These are phyloP conservation scores for Phytophthora cactorum DNA, from an alignment of 352 stramenopile genomes.

Conservation along the genomic window DNA sequence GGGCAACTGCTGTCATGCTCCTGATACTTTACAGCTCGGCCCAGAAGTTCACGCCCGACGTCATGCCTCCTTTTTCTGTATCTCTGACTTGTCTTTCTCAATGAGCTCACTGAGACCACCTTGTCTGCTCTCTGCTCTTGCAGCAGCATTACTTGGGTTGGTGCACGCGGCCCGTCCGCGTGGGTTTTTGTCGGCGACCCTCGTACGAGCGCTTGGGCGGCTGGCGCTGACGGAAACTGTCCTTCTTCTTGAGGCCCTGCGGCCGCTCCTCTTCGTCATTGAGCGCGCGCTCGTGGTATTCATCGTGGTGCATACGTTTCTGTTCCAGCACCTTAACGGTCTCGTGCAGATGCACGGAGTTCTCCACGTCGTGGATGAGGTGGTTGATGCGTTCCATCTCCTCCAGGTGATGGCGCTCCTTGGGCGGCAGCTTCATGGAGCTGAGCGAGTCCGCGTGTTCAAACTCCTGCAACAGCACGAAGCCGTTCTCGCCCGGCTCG, in stretches of 20 bases:
- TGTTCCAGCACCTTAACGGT: slow-evolving; percentile 67
- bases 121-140: not conserved
- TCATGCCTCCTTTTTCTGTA: slow-evolving; percentile 12
- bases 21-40: slow-evolving; percentile 30
- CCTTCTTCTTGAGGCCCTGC: slow-evolving; percentile 53
- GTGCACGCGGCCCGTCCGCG: slow-evolving; percentile 66
- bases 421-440: slow-evolving; percentile 47
- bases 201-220: slow-evolving; percentile 53
- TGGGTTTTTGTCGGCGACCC: slow-evolving; percentile 54
- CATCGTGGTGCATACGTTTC: slow-evolving; percentile 63
- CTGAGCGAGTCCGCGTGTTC: slow-evolving; percentile 58
- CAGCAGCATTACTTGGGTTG: slow-evolving; percentile 59
- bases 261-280: slow-evolving; percentile 63
- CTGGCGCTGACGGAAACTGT: slow-evolving; percentile 46
- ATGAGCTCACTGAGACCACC: not conserved
- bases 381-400: slow-evolving; percentile 81
- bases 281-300: slow-evolving; percentile 62
- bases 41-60: slow-evolving; percentile 25
- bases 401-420: slow-evolving; percentile 64
- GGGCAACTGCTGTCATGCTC: slow-evolving; percentile 29
- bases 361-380: slow-evolving; percentile 78
- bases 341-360: slow-evolving; percentile 65
- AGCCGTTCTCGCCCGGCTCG: slow-evolving; percentile 65
- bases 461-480: slow-evolving; percentile 77
- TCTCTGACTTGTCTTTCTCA: not conserved